Evolutionary conservation across 306 rosid species (phyloP).

Genomic region (Inga laurina): DNA sequence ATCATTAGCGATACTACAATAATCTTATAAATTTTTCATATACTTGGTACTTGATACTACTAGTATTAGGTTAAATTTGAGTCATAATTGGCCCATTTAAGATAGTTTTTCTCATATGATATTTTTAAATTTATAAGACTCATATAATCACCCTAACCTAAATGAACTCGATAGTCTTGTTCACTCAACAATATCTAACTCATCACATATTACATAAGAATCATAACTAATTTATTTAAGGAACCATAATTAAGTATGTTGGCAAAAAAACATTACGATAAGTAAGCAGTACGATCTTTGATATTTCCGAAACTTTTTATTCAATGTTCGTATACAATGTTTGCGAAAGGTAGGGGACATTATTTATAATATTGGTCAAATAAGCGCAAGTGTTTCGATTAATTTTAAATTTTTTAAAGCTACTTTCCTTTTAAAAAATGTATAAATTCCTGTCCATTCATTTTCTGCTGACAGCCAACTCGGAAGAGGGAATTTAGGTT

Average conservation of each 20-base stretch:
- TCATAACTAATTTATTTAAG: not conserved
- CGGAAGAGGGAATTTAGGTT: slow-evolving; percentile 7
- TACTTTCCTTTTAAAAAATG: not conserved
- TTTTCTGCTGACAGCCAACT: not conserved
- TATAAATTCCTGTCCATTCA: slow-evolving; percentile 26
- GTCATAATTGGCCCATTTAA: not conserved
- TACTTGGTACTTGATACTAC: not conserved
- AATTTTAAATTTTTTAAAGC: not conserved
- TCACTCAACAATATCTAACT: no score
- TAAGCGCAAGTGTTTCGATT: not conserved
- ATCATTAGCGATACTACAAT: not conserved
- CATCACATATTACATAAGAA: not conserved
- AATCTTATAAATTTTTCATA: not conserved
- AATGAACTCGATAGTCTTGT: not conserved
- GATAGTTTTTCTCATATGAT: not conserved
- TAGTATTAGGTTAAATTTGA: not conserved
- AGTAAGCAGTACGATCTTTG: not conserved
- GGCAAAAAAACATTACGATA: not conserved
- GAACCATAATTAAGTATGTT: not conserved
- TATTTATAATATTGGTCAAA: not conserved
- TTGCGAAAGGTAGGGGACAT: not conserved
- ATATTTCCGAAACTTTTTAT: not conserved
- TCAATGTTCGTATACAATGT: not conserved
- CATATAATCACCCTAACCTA: not conserved
- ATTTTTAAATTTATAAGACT: not conserved